Conservation (phyloP, 805 yeast genomes). For the Pichia ethanolica region DNA sequence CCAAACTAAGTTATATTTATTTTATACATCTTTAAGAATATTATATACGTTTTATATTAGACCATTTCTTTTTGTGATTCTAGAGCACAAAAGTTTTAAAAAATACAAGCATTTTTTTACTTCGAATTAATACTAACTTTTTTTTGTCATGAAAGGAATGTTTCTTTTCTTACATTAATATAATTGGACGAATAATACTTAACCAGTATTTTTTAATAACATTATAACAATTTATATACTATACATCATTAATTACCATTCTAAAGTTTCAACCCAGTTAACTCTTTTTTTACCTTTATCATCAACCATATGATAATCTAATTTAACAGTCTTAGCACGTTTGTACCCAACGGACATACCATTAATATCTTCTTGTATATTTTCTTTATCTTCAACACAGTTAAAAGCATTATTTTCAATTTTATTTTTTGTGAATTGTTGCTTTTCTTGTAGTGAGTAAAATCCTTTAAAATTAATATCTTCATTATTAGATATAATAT, state of each 20-base stretch:
- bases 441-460: constrained; percentile 18
- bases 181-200: not conserved
- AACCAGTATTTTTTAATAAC: too few species aligned
- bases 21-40: too few species aligned
- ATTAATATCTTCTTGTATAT: not conserved
- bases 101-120: too few species aligned
- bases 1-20: too few species aligned
- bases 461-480: constrained; percentile 18
- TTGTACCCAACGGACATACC: not conserved
- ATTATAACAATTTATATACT: not conserved
- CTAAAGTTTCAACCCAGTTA: constrained; percentile 25
- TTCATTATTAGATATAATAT: not conserved
- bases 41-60: too few species aligned
- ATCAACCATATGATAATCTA: not conserved
- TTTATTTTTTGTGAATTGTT: constrained; percentile 16
- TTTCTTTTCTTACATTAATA: not conserved
- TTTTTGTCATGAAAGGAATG: too few species aligned
- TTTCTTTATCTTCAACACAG: not conserved
- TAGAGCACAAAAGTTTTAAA: too few species aligned
- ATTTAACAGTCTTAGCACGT: not conserved
- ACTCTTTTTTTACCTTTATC: constrained; percentile 16
- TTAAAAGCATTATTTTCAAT: too few species aligned
- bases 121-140: too few species aligned
- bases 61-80: too few species aligned
- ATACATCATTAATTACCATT: constrained; percentile 19